A percentile compares a stretch with the other conserved stretches of the same genome.
Conservation (phyloP, 352 stramenopile genomes). For the Phytophthora crassamura region DNA sequence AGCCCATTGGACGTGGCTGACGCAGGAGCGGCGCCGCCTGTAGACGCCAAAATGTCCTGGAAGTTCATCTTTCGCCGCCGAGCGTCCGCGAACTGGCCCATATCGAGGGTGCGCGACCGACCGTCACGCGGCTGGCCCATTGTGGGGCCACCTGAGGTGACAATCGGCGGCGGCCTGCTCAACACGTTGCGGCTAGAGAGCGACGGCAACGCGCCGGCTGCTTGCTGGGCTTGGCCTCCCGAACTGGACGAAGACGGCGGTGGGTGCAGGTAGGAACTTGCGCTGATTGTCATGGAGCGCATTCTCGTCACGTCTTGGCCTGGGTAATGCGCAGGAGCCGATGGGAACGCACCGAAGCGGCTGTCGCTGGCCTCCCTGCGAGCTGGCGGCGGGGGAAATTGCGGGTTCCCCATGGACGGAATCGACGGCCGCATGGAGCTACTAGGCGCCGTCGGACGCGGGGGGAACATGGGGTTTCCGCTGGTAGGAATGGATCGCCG, state of each 20-base stretch:
- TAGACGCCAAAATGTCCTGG: constrained; percentile 85
- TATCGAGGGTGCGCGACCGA: constrained; percentile 86
- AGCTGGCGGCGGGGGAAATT: constrained; percentile 64
- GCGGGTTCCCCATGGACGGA: constrained; percentile 51
- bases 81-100: constrained; percentile 82
- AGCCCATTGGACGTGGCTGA: constrained; percentile 19
- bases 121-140: constrained; percentile 82
- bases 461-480: constrained; percentile 78
- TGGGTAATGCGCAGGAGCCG: constrained; percentile 23
- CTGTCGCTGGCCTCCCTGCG: constrained; percentile 44
- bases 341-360: constrained; percentile 41
- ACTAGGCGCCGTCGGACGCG: constrained; percentile 39
- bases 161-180: constrained; percentile 32
- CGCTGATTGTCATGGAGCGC: constrained; percentile 70
- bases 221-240: constrained; percentile 28
- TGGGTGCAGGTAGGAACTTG: constrained; percentile 51
- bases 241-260: constrained; percentile 14
- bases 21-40: constrained; percentile 21
- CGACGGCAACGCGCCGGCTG: constrained; percentile 53
- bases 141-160: constrained; percentile 42
- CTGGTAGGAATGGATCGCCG: constrained; percentile 68
- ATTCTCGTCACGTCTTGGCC: constrained; percentile 51
- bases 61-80: constrained; percentile 89
- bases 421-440: constrained; percentile 55
- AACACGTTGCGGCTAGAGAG: constrained; percentile 61